Base-by-base conservation (phyloP, 345 rosid species). In the Lenwebbia sp. region DNA sequence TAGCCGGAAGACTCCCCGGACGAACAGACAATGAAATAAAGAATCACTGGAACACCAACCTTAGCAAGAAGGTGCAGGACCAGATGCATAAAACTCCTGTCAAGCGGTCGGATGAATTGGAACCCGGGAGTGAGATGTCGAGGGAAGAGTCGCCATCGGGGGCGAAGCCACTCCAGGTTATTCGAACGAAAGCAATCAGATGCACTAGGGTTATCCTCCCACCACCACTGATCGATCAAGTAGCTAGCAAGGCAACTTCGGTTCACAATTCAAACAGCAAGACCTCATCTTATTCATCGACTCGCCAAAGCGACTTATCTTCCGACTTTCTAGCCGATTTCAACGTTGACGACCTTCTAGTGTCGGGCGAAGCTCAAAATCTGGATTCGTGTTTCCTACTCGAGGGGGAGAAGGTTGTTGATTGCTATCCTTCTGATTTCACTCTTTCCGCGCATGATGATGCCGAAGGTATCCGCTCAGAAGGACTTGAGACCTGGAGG, bases 11-110 rank as follows among this genome's bases (percentile, higher is more conserved):
- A 55, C 82, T 86, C 23, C 88, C 88, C 10, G 88, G 88, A 22
- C 86, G 88, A 84, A 88, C 88, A 40, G 88, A 88, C 55, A 86
- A 84, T 86, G 88, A 88, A 82, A 86, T 88, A 37, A 85, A 86
- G 83, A 86, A 86, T 74, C 75, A 83, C 21, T 86, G 88, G 88
- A 86, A 86, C 88, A 86, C 88, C 47, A 49, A 55, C 30, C 54
- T 86, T 19, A 70, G 85, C 83, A 86, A 86, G 83, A 84, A 21
- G 81, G 75, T 83, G 23, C 85, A 30, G 51, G 57, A 57, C 14
- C 22, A 82, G 81, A 41, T 44, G 55, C 54, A 30, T 82, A 14
- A 30, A 6, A 58, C 55, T 83, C 56, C n/a, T 4, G 51, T 49
- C 83, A 75, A 52, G 40, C 7, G 28, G n/a, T 7, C 15, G 12